Base-by-base conservation (phyloP, 164 flowering plant genomes). In the Piper longum region DNA sequence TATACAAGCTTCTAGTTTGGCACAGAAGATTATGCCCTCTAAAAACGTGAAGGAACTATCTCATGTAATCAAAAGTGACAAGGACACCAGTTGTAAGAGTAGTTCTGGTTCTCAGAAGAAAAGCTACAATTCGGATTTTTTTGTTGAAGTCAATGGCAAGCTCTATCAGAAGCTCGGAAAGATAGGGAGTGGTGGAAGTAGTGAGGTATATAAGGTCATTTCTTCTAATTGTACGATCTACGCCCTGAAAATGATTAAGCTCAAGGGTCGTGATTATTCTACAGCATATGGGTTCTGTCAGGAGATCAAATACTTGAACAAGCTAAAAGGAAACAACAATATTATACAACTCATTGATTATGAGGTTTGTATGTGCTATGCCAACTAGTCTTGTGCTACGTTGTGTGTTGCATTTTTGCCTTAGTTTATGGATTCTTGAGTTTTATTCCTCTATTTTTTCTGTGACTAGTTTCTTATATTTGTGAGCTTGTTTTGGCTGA, bases 161-260 rank as follows among this genome's bases (percentile, higher is more conserved):
- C 87, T 83, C 63, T 93, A 93, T 77, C 99, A 93, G 68, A 85
- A 86, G 81, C 96, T 93, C 67, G 99, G 99, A 13, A 93, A 87
- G 83, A 88, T 93, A 63, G 99, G 99, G 12, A 90, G 91, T 68
- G 98, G 98, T 59, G 99, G 99, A 69, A 90, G 99, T 72, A 93
- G 99, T 83, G 99, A 93, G 77, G 99, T 93, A 57, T 86, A 90
- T 80, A 93, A 93, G 74, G 99, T 90, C 68, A 93, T 93, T 62
- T 77, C 99, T 63, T 73, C 95, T 26, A 91, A 90, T 57, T 93
- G 99, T 77, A 80, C 76, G 40, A 93, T 93, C 71, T 88, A 88
- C 79, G 99, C 99, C 66, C 83, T 93, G 42, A 93, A 93, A 68
- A 88, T 79, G 70, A 93, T 93, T 71, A 90, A 84, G 82, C 99